Base-by-base conservation (phyloP, 768 basidiomycete genomes). In the Mycena olivaceomarginata region DNA sequence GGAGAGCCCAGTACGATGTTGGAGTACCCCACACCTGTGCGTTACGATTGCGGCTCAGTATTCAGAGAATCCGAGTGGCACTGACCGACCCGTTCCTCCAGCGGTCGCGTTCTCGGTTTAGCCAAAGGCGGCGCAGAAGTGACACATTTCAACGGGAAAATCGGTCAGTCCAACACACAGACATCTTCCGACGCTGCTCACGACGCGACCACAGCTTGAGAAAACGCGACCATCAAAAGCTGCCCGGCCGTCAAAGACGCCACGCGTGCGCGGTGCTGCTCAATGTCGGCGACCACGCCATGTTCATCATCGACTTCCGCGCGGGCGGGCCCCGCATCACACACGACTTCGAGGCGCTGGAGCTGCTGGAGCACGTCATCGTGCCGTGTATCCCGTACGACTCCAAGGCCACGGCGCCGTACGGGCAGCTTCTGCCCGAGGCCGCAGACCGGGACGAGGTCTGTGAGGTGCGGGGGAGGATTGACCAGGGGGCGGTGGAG, bases 321-420 rank as follows among this genome's bases (percentile, higher is more conserved):
- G 74, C 73, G 7, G 77, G 77, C 1, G 77, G 69, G 25, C 77
- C 74, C 10, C 62, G 48, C 53, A 25, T 78, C 20, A 67, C 69
- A 3, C 73, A 63, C 59, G 77, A 78, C 70, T 78, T 78, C 39
- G 48, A 78, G 13, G 77, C 69, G n/a, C 64, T 78, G 5, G 74
- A 72, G 45, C 56, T 73, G 11, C 68, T 78, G 12, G 56, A 31
- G 63, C 74, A 78, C 37, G 43, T 76, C 37, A 22, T 66, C 48
- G 66, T 78, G 57, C 77, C 74, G 15, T 48, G 45, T 46, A 53
- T 75, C 9, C 68, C 73, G 5, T 72, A 78, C 65, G 74, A 78
- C 57, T 70, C 74, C 22, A 43, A 41, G 18, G 31, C 53, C 15
- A 2, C n/a, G 0, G 68, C 22, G 4, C 48, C 74, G 5, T 75